phyloP scores from a whole-genome alignment of 2,329 filamentous ascomycete species.

The Coniochaeta prunicola region DNA sequence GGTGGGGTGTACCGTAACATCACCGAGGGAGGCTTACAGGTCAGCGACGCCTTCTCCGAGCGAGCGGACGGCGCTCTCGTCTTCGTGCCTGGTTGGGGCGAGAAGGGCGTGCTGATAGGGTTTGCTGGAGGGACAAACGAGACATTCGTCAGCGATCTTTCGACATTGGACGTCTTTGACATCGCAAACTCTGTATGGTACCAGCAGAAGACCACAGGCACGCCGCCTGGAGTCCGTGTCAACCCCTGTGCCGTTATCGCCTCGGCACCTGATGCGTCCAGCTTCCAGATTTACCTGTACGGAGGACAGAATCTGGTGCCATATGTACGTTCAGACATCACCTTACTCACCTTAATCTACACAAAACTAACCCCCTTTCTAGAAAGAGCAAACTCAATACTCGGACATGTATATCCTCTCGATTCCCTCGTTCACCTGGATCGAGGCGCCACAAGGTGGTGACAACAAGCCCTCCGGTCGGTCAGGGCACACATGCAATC shows the following conservation, averaged over 20 bases:
- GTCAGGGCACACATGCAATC: conserved; percentile 61
- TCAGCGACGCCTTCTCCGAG: conserved; percentile 59
- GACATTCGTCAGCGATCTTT: conserved; percentile 52
- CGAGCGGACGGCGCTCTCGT: conserved; percentile 67
- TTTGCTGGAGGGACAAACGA: conserved; percentile 65
- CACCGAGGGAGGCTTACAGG: conserved; percentile 62
- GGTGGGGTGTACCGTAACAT: conserved; percentile 67
- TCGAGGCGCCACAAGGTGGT: conserved; percentile 50
- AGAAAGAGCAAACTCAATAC: conserved; percentile 48
- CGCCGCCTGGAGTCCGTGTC: conserved; percentile 56
- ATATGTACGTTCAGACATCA: conserved; percentile 30
- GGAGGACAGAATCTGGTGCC: conserved; percentile 68
- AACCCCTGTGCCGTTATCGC: conserved; percentile 66
- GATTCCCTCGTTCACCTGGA: conserved; percentile 67
- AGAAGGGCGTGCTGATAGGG: conserved; percentile 62
- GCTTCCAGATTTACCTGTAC: conserved; percentile 72
- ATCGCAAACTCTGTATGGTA: conserved; percentile 66
- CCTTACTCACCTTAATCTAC: too few relatives aligned
- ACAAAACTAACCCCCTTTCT: conserved; percentile 5
- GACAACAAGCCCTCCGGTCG: conserved; percentile 49
- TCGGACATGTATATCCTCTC: conserved; percentile 70
- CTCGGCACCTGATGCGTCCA: conserved; percentile 63
- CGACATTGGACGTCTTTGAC: conserved; percentile 64
- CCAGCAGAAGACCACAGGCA: conserved; percentile 61
- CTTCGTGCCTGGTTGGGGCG: conserved; percentile 68